Percentiles rank a stretch among this genome's conserved stretches.
Conservation (phyloP, 2,329 filamentous ascomycete genomes). For the Alternaria burnsii region DNA sequence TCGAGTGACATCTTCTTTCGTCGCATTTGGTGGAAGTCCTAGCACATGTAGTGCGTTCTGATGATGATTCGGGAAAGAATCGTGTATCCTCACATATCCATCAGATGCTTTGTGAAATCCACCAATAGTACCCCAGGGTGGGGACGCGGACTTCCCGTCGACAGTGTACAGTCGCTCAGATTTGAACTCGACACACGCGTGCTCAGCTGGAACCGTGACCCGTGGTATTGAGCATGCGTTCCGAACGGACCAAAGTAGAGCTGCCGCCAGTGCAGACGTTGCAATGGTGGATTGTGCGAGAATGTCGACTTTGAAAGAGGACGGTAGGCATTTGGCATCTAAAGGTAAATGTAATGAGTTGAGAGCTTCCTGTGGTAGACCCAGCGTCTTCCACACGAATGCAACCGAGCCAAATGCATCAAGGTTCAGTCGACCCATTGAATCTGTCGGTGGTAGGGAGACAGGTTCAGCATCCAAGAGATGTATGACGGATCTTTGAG, state of each 20-base stretch:
- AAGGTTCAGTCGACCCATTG: conserved; percentile 35
- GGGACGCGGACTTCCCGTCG: conserved; percentile 45
- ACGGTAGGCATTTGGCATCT: conserved; percentile 51
- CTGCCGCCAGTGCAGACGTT: conserved; percentile 60
- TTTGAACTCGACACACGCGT: conserved; percentile 63
- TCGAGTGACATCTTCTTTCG: conserved; percentile 51
- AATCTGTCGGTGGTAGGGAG: neutral
- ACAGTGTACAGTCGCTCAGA: conserved; percentile 62
- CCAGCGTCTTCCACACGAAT: conserved; percentile 41
- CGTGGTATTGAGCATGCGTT: conserved; percentile 40
- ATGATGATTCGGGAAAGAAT: conserved; percentile 62
- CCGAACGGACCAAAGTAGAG: conserved; percentile 55
- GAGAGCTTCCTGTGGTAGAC: conserved; percentile 34
- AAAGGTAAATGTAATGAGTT: conserved; percentile 29
- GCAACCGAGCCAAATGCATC: conserved; percentile 35
- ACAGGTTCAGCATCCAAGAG: neutral
- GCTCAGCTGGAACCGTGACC: conserved; percentile 56
- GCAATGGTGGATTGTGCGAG: conserved; percentile 64
- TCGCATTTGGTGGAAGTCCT: conserved; percentile 46
- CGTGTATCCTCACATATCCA: conserved; percentile 65
- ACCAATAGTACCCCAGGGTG: conserved; percentile 57
- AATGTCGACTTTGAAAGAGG: conserved; percentile 64
- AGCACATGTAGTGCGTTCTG: conserved; percentile 56
- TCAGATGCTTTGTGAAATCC: conserved; percentile 62
- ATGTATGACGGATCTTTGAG: neutral